Evolutionary conservation across 257 asterid genomes (phyloP).

Genomic region (Galeopsis tetrahit): DNA sequence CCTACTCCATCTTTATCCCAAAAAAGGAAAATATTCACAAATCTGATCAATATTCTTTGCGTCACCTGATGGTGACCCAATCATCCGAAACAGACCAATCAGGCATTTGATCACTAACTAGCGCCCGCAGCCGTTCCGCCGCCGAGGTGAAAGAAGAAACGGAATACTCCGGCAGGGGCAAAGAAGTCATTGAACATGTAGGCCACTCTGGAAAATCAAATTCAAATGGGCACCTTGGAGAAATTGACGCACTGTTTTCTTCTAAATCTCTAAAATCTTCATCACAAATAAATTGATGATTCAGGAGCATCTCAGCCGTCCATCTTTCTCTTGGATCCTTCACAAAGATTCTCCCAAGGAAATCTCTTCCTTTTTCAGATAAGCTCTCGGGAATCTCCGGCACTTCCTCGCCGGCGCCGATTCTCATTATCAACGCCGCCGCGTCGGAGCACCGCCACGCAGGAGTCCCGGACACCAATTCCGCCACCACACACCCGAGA

Average conservation of each 20-base stretch:
- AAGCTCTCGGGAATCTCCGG: constrained; percentile 40
- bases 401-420: constrained; percentile 42
- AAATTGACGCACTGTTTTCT: constrained; percentile 8
- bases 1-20: not conserved
- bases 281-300: constrained; percentile 43
- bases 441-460: constrained; percentile 45
- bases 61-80: constrained; percentile 74
- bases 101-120: constrained; percentile 36
- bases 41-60: constrained; percentile 25
- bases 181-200: constrained; percentile 45
- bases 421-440: constrained; percentile 40
- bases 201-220: constrained; percentile 47
- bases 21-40: constrained; percentile 29
- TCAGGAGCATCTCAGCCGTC: constrained; percentile 63
- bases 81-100: constrained; percentile 56
- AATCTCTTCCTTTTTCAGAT: constrained; percentile 49
- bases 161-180: constrained; percentile 45
- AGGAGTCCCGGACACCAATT: constrained; percentile 45
- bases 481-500: constrained; percentile 46
- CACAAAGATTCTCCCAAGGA: constrained; percentile 41
- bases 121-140: constrained; percentile 49
- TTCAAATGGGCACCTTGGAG: constrained; percentile 53
- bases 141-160: constrained; percentile 22
- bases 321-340: constrained; percentile 48
- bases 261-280: constrained; percentile 5